phyloP scores from a whole-genome alignment of 495 filamentous ascomycete species.

The Penicillium paxilli region DNA sequence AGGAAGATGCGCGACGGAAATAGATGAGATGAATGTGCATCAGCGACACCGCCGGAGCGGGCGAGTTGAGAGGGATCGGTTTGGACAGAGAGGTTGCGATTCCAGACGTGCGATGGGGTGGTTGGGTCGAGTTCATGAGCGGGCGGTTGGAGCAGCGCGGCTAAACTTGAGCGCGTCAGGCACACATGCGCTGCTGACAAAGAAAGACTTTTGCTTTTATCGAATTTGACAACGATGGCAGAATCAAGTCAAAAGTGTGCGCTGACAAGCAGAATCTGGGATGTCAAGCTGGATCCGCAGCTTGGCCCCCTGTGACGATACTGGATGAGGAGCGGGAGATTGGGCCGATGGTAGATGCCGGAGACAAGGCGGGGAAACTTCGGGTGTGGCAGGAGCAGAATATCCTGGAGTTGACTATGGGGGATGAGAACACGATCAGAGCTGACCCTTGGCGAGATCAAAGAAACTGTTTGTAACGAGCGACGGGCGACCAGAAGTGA shows the following conservation, averaged over 20 bases:
- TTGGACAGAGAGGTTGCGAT: background rate
- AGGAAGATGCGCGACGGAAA: background rate
- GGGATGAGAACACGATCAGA: background rate
- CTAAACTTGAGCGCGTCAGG: slow-evolving; percentile 2
- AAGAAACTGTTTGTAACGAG: background rate
- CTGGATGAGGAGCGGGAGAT: slow-evolving; percentile 5
- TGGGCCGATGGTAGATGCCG: slow-evolving; percentile 18
- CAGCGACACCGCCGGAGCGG: slow-evolving; percentile 7
- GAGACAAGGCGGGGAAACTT: slow-evolving; percentile 25
- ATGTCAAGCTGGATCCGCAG: background rate
- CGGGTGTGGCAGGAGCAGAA: background rate
- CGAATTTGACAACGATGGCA: background rate
- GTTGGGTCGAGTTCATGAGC: slow-evolving; percentile 9
- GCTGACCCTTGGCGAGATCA: background rate
- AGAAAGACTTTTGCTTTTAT: background rate
- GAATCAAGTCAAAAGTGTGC: background rate
- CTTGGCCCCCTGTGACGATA: slow-evolving; percentile 1
- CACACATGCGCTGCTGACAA: slow-evolving; percentile 4
- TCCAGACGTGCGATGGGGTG: background rate
- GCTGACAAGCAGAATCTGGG: too few relatives aligned
- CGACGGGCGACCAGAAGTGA: background rate
- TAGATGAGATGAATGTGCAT: background rate
- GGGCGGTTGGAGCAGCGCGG: slow-evolving; percentile 4
- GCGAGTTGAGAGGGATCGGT: background rate
- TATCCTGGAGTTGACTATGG: background rate